Evolutionary conservation across 2,329 filamentous ascomycete species (phyloP).

Genomic region (Ilyonectria destructans): DNA sequence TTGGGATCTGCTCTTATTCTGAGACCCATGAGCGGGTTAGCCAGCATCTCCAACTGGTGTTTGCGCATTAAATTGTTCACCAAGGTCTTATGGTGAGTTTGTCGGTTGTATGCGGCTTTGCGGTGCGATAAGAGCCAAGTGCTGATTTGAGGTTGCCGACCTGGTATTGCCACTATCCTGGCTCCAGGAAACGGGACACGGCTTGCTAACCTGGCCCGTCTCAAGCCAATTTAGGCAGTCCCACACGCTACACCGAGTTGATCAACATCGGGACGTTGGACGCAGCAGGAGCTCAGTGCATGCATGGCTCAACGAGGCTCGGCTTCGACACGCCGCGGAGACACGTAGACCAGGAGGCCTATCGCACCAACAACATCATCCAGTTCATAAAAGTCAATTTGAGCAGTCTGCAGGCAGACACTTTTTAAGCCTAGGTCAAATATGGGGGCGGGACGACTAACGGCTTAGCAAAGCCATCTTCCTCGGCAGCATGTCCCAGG

Average conservation of each 20-base stretch:
- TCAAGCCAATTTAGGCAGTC: slow-evolving; percentile 23
- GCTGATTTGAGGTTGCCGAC: slow-evolving; percentile 11
- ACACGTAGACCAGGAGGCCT: slow-evolving; percentile 6
- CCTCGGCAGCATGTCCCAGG: background rate
- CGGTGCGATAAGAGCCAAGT: background rate
- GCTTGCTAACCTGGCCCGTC: slow-evolving; percentile 15
- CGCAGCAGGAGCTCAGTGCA: slow-evolving; percentile 24
- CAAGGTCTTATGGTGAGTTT: background rate
- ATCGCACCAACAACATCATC: slow-evolving; percentile 16
- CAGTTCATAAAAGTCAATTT: background rate
- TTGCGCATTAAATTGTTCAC: background rate
- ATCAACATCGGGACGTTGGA: slow-evolving; percentile 21
- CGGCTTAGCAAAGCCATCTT: slow-evolving; percentile 1
- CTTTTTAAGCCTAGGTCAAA: slow-evolving; percentile 7
- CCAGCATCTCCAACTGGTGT: background rate
- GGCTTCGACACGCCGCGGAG: slow-evolving; percentile 10
- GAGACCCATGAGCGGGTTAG: background rate
- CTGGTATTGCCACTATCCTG: slow-evolving; percentile 21
- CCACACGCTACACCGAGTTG: slow-evolving; percentile 21
- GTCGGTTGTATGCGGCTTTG: background rate
- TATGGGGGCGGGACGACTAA: slow-evolving; percentile 9
- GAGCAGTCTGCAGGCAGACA: slow-evolving; percentile 8
- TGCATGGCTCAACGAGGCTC: slow-evolving; percentile 10
- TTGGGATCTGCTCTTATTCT: slow-evolving; percentile 5
- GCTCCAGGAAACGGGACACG: slow-evolving; percentile 20